These are phyloP conservation scores for Trifolium fragiferum DNA, from an alignment of 306 rosid genomes.

Conservation along the genomic window DNA sequence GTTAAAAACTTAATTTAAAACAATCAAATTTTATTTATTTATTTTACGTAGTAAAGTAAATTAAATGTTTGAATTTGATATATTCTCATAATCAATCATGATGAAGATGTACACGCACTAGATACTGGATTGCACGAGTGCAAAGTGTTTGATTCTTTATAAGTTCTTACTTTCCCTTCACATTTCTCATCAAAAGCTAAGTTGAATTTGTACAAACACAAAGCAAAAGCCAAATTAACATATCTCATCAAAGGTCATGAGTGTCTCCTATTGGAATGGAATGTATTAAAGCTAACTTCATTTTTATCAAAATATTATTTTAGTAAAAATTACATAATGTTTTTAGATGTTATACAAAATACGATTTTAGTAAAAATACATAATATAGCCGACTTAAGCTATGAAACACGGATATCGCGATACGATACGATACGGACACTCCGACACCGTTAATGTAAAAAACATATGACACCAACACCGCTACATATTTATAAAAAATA, in stretches of 20 bases:
- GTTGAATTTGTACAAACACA: background rate
- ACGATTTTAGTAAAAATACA: too few species aligned
- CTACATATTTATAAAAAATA: too few species aligned
- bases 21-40: too few species aligned
- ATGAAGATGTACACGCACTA: background rate
- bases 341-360: too few species aligned
- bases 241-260: background rate
- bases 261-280: background rate
- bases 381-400: too few species aligned
- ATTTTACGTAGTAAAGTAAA: too few species aligned
- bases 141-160: constrained; percentile 3
- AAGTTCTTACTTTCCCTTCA: background rate
- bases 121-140: constrained; percentile 39
- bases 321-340: background rate
- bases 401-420: too few species aligned
- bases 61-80: background rate
- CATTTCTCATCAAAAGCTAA: background rate
- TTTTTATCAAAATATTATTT: background rate
- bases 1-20: too few species aligned
- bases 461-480: too few species aligned
- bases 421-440: too few species aligned
- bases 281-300: background rate
- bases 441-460: too few species aligned
- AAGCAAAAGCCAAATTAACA: background rate
- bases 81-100: background rate